Conservation (phyloP, 495 filamentous ascomycete species). For the Evernia prunastri region DNA sequence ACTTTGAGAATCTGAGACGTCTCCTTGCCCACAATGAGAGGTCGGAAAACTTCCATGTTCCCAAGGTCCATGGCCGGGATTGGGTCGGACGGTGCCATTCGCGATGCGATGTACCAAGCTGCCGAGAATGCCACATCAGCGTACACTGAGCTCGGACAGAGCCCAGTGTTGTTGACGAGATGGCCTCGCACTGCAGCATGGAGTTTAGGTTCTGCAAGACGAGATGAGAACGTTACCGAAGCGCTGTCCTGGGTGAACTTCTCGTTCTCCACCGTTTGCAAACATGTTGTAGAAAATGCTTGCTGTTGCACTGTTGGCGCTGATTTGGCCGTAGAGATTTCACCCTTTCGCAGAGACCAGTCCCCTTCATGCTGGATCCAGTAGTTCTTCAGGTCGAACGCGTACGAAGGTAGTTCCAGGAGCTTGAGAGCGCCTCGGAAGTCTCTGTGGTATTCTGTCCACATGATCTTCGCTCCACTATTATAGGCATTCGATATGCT, state of each 20-base stretch:
- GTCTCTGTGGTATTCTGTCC: slow-evolving; percentile 43
- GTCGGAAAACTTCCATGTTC: slow-evolving; percentile 28
- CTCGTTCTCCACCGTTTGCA: slow-evolving; percentile 18
- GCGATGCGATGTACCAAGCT: slow-evolving; percentile 21
- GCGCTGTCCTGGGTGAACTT: slow-evolving; percentile 14
- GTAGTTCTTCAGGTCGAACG: slow-evolving; percentile 46
- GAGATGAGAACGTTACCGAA: slow-evolving; percentile 22
- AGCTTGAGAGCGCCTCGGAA: slow-evolving; percentile 39
- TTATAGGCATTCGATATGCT: slow-evolving; percentile 35
- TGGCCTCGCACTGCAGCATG: slow-evolving; percentile 25
- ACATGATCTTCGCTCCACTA: slow-evolving; percentile 40
- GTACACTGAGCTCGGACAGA: slow-evolving; percentile 27
- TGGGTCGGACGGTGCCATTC: slow-evolving; percentile 14
- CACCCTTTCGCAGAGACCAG: slow-evolving; percentile 45
- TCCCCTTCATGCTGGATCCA: slow-evolving; percentile 47
- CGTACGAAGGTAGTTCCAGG: slow-evolving; percentile 41
- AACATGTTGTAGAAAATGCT: slow-evolving; percentile 16
- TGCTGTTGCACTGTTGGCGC: slow-evolving; percentile 5
- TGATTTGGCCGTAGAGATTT: slow-evolving; percentile 15
- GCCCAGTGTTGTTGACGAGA: slow-evolving; percentile 22
- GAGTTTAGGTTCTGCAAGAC: slow-evolving; percentile 23
- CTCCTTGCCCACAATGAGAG: slow-evolving; percentile 25
- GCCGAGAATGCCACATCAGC: slow-evolving; percentile 26
- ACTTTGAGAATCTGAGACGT: slow-evolving; percentile 19
- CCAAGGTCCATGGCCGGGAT: slow-evolving; percentile 29